Evolutionary conservation across 495 filamentous ascomycete species (phyloP), one percentile per base, ranked within the genome.

Genomic region (Annulohypoxylon bovei): DNA sequence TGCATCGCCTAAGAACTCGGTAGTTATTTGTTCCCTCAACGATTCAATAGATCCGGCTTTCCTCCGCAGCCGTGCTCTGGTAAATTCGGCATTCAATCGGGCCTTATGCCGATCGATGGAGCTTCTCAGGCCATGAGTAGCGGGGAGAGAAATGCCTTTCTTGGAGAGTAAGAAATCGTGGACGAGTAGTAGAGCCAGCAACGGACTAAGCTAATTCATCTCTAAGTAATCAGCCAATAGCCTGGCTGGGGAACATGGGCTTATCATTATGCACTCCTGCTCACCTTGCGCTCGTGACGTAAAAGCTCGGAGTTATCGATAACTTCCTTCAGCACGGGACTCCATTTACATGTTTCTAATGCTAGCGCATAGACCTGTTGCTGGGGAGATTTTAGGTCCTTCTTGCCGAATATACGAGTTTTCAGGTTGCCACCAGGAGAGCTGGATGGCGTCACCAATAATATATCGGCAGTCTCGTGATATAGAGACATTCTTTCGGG

Each of bases 291-390:
- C 80, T 99, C 95, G 0, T 88, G 67, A 8, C 83, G 82, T 12
- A 96, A 80, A 4, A 97, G 80, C 22, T 88, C 88, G 2, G 93
- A 84, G 33, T 84, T 86, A 55, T 95, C 92, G 75, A 99, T 88
- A 3, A 98, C 90, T 63, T 96, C 93, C 55, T 93, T 92, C 12
- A 99, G 81, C 2, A 97, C 83, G 20, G 84, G 76, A 65, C 93
- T 93, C 93, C 96, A 97, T 90, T 97, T 97, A 46, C 91, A 87
- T 1, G 93, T 89, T 76, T 98, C 94, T 30, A 88, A 87, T 37
- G 91, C 88, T 6, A 99, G 80, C 2, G 95, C 95, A 73, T 94
- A 98, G 47, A 98, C 79, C 68, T 95, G 91, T 18, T 91, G 90
- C 0, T 91, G 92, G 0, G 88, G 85, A 1, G 92, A 93, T 65